These are phyloP conservation scores for Pontederia crassipes DNA, from an alignment of 176 grass and related monocot genomes.

Conservation along the genomic window DNA sequence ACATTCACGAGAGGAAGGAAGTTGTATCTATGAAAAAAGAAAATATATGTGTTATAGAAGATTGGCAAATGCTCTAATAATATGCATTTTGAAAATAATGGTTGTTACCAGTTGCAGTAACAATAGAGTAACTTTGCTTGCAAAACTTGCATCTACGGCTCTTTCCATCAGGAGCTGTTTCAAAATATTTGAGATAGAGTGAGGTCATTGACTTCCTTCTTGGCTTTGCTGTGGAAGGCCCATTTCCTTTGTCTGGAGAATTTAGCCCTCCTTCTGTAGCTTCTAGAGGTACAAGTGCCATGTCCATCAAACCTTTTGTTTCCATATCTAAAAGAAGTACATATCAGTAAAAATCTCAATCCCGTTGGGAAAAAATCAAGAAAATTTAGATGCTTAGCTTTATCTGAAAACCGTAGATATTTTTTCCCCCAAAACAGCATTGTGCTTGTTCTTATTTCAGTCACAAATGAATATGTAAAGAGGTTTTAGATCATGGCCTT, in stretches of 20 bases:
- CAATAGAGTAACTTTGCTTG: conserved; percentile 82
- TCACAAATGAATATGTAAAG: too few species aligned
- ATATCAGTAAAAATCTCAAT: not conserved
- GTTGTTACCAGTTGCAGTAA: conserved; percentile 67
- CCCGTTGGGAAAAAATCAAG: not conserved
- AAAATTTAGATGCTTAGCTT: not conserved
- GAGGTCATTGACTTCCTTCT: conserved; percentile 96
- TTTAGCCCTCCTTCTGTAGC: conserved; percentile 16
- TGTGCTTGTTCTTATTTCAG: too few species aligned
- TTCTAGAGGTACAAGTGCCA: conserved; percentile 41
- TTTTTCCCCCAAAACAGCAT: too few species aligned
- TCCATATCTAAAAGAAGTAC: conserved; percentile 30
- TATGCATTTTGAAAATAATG: not conserved
- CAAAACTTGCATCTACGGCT: conserved; percentile 75
- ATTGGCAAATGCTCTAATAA: too few species aligned
- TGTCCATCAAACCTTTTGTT: conserved; percentile 46
- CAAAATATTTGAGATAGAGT: conserved; percentile 73
- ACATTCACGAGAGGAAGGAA: too few species aligned
- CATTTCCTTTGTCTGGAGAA: conserved; percentile 26
- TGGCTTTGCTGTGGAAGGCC: conserved; percentile 21
- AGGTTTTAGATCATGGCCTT: too few species aligned
- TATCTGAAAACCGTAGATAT: not conserved
- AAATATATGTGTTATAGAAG: too few species aligned
- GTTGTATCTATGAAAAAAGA: too few species aligned
- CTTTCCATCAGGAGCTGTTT: conserved; percentile 65